These are phyloP conservation scores for Chaetomium fimeti DNA, from an alignment of 495 filamentous ascomycete species.

Conservation along the genomic window DNA sequence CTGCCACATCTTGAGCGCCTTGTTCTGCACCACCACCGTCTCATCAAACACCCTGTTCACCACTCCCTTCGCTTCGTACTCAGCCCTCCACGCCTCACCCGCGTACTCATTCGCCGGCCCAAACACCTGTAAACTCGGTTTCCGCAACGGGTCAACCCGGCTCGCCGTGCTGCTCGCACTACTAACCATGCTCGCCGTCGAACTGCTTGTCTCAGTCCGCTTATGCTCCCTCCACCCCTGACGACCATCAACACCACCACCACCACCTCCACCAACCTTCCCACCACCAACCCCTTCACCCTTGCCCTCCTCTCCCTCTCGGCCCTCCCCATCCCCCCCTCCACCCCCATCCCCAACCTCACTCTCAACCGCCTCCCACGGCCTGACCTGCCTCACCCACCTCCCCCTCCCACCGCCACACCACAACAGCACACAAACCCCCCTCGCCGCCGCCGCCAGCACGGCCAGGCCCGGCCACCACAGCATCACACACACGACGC, in stretches of 20 bases:
- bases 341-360: not conserved
- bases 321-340: not conserved
- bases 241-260: not conserved
- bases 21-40: constrained; percentile 61
- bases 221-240: constrained; percentile 27
- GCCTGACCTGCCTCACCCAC: constrained; percentile 61
- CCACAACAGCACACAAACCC: constrained; percentile 47
- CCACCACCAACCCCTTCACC: not conserved
- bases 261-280: constrained; percentile 22
- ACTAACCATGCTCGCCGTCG: not conserved
- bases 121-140: constrained; percentile 49
- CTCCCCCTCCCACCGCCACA: constrained; percentile 50
- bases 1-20: constrained; percentile 61
- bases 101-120: constrained; percentile 56
- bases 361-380: constrained; percentile 55
- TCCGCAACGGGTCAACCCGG: constrained; percentile 27
- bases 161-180: constrained; percentile 7
- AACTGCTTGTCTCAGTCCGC: not conserved
- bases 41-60: constrained; percentile 62
- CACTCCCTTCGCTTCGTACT: constrained; percentile 57
- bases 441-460: constrained; percentile 56
- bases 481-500: constrained; percentile 53
- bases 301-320: constrained; percentile 28
- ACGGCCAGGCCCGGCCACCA: constrained; percentile 63
- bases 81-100: constrained; percentile 47